Percentiles rank a stretch among this genome's conserved stretches.
Evolutionary conservation across 2,329 filamentous ascomycete genomes (phyloP).

Genomic region (Botrytis elliptica): DNA sequence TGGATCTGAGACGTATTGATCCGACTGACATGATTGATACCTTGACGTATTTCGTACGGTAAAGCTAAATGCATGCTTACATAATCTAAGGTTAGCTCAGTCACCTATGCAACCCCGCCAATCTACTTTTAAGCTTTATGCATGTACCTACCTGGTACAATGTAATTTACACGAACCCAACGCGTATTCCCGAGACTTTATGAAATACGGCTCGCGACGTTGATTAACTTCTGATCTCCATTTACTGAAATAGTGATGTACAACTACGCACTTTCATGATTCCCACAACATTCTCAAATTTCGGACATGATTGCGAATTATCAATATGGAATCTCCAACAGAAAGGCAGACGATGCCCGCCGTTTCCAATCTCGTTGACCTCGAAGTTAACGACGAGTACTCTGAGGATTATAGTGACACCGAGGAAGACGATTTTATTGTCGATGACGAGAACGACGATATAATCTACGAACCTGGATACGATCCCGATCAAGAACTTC

Average conservation of each 20-base stretch:
- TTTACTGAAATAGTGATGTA: neutral
- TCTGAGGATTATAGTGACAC: constrained; percentile 23
- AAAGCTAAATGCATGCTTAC: neutral
- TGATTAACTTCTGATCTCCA: neutral
- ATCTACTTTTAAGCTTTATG: constrained; percentile 2
- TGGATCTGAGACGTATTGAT: neutral
- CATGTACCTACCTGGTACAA: neutral
- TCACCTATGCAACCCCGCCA: neutral
- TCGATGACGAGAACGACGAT: constrained; percentile 24
- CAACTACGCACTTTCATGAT: neutral
- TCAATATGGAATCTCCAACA: constrained; percentile 54
- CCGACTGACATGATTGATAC: neutral
- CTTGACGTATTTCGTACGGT: neutral
- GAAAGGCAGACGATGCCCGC: constrained; percentile 61
- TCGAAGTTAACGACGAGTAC: constrained; percentile 26
- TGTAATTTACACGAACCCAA: constrained; percentile 17
- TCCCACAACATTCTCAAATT: neutral
- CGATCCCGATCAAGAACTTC: constrained; percentile 57
- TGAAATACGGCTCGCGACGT: neutral
- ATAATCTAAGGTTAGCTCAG: neutral
- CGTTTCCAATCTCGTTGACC: constrained; percentile 31
- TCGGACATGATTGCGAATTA: constrained; percentile 1
- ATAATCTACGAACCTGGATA: constrained; percentile 38
- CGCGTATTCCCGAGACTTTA: constrained; percentile 1
- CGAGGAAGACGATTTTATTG: constrained; percentile 22